These are phyloP conservation scores for Curvularia spicifera DNA, from an alignment of 2,329 filamentous ascomycete genomes.

Conservation along the genomic window DNA sequence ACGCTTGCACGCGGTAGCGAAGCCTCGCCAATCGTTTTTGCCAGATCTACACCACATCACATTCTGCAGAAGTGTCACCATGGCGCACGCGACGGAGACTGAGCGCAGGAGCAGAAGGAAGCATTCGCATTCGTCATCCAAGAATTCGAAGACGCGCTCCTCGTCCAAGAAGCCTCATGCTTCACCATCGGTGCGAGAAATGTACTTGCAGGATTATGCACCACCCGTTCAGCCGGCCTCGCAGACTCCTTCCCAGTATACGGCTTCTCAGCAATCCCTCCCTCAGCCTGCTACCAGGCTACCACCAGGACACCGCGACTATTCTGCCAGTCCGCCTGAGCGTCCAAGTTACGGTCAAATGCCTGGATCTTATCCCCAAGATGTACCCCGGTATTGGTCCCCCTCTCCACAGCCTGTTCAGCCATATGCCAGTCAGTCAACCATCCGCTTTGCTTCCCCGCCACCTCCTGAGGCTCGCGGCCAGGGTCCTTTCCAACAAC, in stretches of 20 bases:
- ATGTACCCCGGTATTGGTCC: conserved; percentile 23
- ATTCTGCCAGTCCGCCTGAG: conserved; percentile 24
- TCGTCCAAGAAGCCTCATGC: conserved; percentile 22
- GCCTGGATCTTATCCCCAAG: conserved; percentile 26
- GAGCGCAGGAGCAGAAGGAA: conserved; percentile 35
- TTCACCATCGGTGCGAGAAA: conserved; percentile 21
- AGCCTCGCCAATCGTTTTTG: conserved; percentile 6
- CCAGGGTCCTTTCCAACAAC: conserved; percentile 32
- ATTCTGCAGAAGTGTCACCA: conserved; percentile 9
- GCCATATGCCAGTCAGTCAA: conserved; percentile 30
- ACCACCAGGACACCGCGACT: conserved; percentile 15
- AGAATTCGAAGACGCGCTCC: conserved; percentile 23
- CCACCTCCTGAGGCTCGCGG: conserved; percentile 27
- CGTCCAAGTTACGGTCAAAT: conserved; percentile 31
- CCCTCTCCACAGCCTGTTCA: conserved; percentile 24
- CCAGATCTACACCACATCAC: conserved; percentile 4
- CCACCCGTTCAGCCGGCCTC: conserved; percentile 22
- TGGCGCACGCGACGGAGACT: conserved; percentile 24
- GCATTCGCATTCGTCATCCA: conserved; percentile 22
- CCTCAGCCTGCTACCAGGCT: conserved; percentile 10
- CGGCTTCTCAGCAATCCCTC: conserved; percentile 16
- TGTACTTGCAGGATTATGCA: conserved; percentile 24
- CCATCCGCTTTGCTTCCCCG: conserved; percentile 28
- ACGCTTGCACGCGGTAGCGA: conserved; percentile 11
- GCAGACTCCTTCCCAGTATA: conserved; percentile 16